Conservation (phyloP, 805 yeast genomes). For the Ogataea polymorpha region DNA sequence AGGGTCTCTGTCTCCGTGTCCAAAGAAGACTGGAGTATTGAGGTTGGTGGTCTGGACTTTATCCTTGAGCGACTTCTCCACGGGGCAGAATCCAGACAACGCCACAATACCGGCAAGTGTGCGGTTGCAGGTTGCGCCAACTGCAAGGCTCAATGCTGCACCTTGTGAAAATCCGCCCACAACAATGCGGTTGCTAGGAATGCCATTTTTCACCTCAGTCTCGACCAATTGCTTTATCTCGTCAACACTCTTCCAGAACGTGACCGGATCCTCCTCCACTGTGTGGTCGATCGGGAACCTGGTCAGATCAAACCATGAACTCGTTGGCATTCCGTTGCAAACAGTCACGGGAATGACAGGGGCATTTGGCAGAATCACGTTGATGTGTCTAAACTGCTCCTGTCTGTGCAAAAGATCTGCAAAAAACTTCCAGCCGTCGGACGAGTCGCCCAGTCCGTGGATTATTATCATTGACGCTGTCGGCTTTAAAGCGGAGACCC, state of each 20-base stretch:
- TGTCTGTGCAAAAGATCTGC: conserved; percentile 56
- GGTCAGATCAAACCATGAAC: conserved; percentile 83
- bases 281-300: conserved; percentile 44
- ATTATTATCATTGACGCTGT: conserved; percentile 69
- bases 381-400: conserved; percentile 48
- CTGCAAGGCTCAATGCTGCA: conserved; percentile 71
- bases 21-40: conserved; percentile 77
- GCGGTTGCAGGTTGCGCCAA: conserved; percentile 48
- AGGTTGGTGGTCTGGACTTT: conserved; percentile 40
- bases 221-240: conserved; percentile 44
- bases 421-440: conserved; percentile 84
- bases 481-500: conserved; percentile 42
- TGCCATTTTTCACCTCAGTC: conserved; percentile 51
- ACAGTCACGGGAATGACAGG: conserved; percentile 68
- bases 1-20: conserved; percentile 82
- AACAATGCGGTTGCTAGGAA: conserved; percentile 65
- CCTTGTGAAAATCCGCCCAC: conserved; percentile 98
- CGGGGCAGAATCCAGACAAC: conserved; percentile 71
- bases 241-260: conserved; percentile 50
- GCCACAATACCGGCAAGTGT: conserved; percentile 78
- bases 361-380: conserved; percentile 89
- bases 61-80: conserved; percentile 27
- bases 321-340: conserved; percentile 64
- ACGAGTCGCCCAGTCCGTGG: conserved; percentile 93
- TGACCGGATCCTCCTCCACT: conserved; percentile 49